A percentile compares a stretch with the other conserved stretches of the same genome.
Conservation (phyloP, 2,329 filamentous ascomycete species). For the Monilinia aucupariae region DNA sequence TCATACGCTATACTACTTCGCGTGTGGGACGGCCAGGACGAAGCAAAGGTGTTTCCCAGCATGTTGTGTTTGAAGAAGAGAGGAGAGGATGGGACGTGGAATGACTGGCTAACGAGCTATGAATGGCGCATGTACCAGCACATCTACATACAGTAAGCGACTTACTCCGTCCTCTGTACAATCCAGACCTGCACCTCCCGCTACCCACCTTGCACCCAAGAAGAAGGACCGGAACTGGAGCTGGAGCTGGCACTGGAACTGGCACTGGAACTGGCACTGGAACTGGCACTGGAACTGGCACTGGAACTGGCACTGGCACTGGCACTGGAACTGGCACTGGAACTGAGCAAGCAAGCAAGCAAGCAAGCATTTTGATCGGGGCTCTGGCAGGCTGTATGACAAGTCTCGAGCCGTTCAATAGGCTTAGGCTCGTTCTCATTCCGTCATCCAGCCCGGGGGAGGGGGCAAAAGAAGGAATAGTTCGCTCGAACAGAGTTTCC, state of each 20-base stretch:
- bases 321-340: not conserved
- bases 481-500: not conserved
- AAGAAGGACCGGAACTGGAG: not conserved
- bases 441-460: not conserved
- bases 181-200: not conserved
- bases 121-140: not conserved
- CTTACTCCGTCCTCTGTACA: not conserved
- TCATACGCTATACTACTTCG: not conserved
- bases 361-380: not conserved
- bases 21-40: not conserved
- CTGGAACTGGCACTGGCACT: no score
- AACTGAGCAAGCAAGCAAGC: not conserved
- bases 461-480: not conserved
- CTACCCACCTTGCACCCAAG: not conserved
- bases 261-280: no score
- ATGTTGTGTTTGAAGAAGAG: not conserved
- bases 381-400: not conserved
- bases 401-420: not conserved
- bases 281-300: not conserved
- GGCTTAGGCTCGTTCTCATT: not conserved
- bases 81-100: not conserved
- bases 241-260: no score
- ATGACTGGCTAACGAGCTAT: conserved; percentile 7
- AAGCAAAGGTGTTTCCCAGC: not conserved
- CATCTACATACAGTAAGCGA: not conserved